Evolutionary conservation across 2,329 filamentous ascomycete genomes (phyloP).

Genomic region (Clonostachys solani): DNA sequence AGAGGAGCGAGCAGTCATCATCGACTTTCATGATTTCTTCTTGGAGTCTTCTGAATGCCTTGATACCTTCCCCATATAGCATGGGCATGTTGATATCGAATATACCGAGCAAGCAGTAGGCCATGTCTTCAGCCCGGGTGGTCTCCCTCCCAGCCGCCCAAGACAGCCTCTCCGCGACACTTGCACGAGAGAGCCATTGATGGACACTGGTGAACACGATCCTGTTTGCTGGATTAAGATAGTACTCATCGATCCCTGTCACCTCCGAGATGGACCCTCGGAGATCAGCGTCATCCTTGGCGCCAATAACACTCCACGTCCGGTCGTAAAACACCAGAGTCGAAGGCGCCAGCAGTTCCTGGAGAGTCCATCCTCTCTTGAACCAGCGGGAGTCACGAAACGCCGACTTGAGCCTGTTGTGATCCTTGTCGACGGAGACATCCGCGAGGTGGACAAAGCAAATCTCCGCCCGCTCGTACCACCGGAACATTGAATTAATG

Average conservation of each 20-base stretch:
- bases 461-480: constrained; percentile 12
- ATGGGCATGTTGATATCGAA: constrained; percentile 14
- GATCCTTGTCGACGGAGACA: constrained; percentile 2
- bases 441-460: constrained; percentile 16
- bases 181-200: constrained; percentile 1
- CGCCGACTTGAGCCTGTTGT: constrained; percentile 1
- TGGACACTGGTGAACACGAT: background rate
- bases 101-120: constrained; percentile 13
- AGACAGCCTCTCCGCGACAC: constrained; percentile 9
- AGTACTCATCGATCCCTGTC: constrained; percentile 3
- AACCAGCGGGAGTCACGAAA: constrained; percentile 13
- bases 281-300: background rate
- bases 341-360: constrained; percentile 45
- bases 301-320: constrained; percentile 6
- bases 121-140: constrained; percentile 10
- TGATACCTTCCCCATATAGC: constrained; percentile 12
- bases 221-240: background rate
- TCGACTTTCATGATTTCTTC: constrained; percentile 9
- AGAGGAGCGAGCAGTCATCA: constrained; percentile 11
- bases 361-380: constrained; percentile 41
- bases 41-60: constrained; percentile 11
- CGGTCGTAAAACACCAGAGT: constrained; percentile 13
- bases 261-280: constrained; percentile 3
- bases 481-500: constrained; percentile 16
- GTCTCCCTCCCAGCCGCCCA: constrained; percentile 10